A percentile compares a stretch with the other conserved stretches of the same genome.
Conservation (phyloP, 768 basidiomycete species). For the Leccinum arenicola region DNA sequence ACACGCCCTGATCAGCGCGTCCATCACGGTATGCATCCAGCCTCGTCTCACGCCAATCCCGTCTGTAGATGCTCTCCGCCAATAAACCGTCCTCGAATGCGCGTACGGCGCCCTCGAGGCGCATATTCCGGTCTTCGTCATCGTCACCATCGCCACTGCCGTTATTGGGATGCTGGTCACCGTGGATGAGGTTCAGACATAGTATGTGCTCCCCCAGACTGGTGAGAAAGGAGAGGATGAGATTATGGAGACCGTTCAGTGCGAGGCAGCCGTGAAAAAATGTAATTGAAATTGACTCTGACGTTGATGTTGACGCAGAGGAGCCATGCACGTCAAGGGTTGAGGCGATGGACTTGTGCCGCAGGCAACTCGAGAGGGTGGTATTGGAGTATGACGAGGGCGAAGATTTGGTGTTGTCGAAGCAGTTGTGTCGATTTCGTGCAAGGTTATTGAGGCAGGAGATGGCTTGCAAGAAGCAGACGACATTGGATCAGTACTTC, state of each 20-base stretch:
- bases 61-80: constrained; percentile 56
- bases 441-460: background rate
- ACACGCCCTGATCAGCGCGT: constrained; percentile 8
- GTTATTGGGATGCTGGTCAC: too few relatives aligned
- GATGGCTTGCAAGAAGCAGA: background rate
- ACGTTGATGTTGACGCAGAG: background rate
- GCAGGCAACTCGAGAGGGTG: background rate
- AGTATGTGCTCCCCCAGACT: background rate
- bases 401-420: background rate
- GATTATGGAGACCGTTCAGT: too few relatives aligned
- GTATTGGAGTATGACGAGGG: background rate
- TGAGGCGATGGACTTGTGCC: background rate
- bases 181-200: too few relatives aligned
- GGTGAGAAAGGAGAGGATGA: too few relatives aligned
- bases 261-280: too few relatives aligned
- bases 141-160: too few relatives aligned
- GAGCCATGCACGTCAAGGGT: background rate
- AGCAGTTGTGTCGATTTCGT: background rate
- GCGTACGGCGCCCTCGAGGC: constrained; percentile 35
- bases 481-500: background rate
- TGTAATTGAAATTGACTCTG: too few relatives aligned
- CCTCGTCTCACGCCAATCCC: too few relatives aligned
- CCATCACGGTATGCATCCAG: too few relatives aligned
- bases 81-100: constrained; percentile 64
- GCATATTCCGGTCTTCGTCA: too few relatives aligned